A percentile compares a stretch with the other conserved stretches of the same genome.
These are phyloP conservation scores for Coniochaeta ligniaria DNA, from an alignment of 2,329 filamentous ascomycete species.

Conservation along the genomic window DNA sequence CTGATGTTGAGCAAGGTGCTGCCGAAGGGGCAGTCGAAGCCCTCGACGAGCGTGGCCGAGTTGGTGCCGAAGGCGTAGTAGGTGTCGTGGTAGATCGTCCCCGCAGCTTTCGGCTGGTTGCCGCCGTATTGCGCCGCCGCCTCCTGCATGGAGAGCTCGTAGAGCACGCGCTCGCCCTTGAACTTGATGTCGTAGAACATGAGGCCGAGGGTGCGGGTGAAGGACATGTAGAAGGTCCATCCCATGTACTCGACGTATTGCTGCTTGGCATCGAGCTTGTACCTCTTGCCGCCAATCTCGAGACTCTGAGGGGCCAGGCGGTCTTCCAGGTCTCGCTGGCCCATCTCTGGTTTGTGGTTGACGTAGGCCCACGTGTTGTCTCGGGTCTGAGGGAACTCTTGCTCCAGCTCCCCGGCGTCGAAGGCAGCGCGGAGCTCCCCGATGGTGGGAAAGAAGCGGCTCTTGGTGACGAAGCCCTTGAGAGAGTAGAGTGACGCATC, in stretches of 20 bases:
- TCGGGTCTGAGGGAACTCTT: conserved; percentile 24
- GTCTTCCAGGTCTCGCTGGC: conserved; percentile 24
- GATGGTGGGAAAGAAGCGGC: conserved; percentile 26
- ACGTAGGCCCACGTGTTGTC: conserved; percentile 26
- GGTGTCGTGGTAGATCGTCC: conserved; percentile 34
- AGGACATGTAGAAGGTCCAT: conserved; percentile 43
- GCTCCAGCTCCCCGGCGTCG: conserved; percentile 26
- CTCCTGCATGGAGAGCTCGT: conserved; percentile 45
- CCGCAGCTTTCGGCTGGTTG: conserved; percentile 33
- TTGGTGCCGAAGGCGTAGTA: conserved; percentile 27
- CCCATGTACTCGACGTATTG: conserved; percentile 45
- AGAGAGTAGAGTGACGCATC: conserved; percentile 33
- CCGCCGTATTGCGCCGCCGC: conserved; percentile 45
- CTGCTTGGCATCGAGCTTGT: conserved; percentile 33
- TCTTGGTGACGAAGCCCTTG: conserved; percentile 33
- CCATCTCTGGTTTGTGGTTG: conserved; percentile 22
- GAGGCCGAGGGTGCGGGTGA: conserved; percentile 34
- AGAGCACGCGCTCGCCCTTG: conserved; percentile 41
- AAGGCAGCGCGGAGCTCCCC: conserved; percentile 27
- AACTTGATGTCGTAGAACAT: conserved; percentile 42
- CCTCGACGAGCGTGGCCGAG: conserved; percentile 29
- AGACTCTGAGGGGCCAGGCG: conserved; percentile 26
- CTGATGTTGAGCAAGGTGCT: conserved; percentile 27
- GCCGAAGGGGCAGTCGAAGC: conserved; percentile 33
- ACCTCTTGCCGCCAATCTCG: conserved; percentile 30